A percentile compares a stretch with the other conserved stretches of the same genome.
Evolutionary conservation across 129 eudicot genomes (phyloP).

Genomic region (Gnaphalium uliginosum): DNA sequence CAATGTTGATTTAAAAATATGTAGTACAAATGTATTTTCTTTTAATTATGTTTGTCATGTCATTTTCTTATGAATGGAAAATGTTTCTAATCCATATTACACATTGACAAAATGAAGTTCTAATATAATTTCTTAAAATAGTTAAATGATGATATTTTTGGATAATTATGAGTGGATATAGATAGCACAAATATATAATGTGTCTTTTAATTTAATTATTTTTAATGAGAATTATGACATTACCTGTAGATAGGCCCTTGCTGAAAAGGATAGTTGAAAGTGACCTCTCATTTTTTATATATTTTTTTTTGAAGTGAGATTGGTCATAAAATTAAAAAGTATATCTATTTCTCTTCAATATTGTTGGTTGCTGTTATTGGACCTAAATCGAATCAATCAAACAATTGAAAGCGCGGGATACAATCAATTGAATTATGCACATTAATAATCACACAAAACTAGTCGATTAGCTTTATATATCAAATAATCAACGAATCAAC

Average conservation of each 20-base stretch:
- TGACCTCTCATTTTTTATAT: conserved; percentile 20
- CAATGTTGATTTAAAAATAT: neutral
- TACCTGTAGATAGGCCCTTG: conserved; percentile 26
- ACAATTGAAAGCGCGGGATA: too few relatives aligned
- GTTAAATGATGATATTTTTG: conserved; percentile 11
- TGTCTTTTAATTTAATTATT: neutral
- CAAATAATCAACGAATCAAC: too few relatives aligned
- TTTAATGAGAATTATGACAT: conserved; percentile 12
- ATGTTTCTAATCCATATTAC: neutral
- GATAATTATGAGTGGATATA: conserved; percentile 2
- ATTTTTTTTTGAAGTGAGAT: conserved; percentile 7
- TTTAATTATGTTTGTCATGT: neutral
- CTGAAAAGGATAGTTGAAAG: conserved; percentile 20
- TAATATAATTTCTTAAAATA: neutral
- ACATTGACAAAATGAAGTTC: neutral
- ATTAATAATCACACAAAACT: too few relatives aligned
- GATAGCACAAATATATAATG: neutral
- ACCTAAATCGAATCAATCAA: too few relatives aligned
- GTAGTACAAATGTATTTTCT: neutral
- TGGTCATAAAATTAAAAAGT: neutral
- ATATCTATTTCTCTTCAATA: neutral
- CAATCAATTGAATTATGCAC: too few relatives aligned
- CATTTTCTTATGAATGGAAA: neutral
- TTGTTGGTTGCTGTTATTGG: too few relatives aligned
- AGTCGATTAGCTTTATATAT: too few relatives aligned